Base-by-base conservation (phyloP, 345 rosid species). In the Mangifera indica region DNA sequence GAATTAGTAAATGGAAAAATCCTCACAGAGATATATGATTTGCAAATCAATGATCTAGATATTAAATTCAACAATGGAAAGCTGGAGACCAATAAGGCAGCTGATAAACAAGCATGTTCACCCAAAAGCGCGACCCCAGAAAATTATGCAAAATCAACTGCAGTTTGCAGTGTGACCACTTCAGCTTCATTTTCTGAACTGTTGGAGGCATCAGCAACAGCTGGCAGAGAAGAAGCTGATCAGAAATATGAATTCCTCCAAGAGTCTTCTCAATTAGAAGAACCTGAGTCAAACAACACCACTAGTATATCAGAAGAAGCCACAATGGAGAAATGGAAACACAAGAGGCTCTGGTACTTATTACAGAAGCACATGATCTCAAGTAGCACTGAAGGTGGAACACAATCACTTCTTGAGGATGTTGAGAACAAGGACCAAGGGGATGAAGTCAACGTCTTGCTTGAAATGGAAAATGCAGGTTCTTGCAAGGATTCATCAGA, bases 361-460 rank as follows among this genome's bases (percentile, higher is more conserved):
- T 75, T 95, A 81, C 82, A 89, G 77, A 82, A 82, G 84, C 94
- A 89, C 70, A 88, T 92, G 96, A 91, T 75, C 65, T 81, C 88
- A 70, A 74, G 82, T 49, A 71, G 60, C 59, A 77, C 81, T 40
- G 89, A 82, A 65, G 83, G 77, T 72, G 89, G 76, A 73, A 66
- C 21, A 67, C 82, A 76, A 63, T 57, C 81, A 40, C 67, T 67
- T 44, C 72, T 55, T 62, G 76, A 72, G 70, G 82, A 71, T 80
- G 81, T 70, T 64, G 72, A 34, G 11, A 26, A 67, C 65, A 59
- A 71, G 77, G 82, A 81, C 54, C 67, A 73, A 34, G 74, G 25
- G 49, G 78, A 81, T 49, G 71, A 77, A 54, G 72, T 72, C 63
- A 76, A 71, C 54, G 11, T 25, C 57, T 21, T 59, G 49, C 67